These are phyloP conservation scores for Lipomyces oligophaga DNA, from an alignment of 805 yeast species.

Conservation along the genomic window DNA sequence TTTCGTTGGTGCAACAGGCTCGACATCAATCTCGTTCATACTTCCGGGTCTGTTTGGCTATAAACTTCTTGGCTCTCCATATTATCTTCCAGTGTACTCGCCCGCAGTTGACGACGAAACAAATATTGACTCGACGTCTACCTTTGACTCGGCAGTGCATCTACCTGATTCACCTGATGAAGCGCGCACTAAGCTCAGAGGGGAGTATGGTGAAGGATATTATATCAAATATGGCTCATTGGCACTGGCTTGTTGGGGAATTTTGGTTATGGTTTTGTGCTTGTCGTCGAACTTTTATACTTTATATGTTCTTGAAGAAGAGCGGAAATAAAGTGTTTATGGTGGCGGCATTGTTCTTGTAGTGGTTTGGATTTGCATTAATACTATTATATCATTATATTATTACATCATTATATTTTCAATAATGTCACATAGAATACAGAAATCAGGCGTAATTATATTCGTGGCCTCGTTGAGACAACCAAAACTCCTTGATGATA, in stretches of 20 bases:
- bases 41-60: constrained; percentile 86
- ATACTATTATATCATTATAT: not conserved
- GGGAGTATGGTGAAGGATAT: constrained; percentile 18
- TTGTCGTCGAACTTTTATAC: constrained; percentile 38
- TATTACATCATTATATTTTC: not conserved
- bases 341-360: not conserved
- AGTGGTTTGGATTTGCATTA: not conserved
- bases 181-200: constrained; percentile 4
- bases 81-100: constrained; percentile 20
- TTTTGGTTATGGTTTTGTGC: constrained; percentile 66
- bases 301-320: constrained; percentile 9
- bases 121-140: constrained; percentile 7
- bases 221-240: constrained; percentile 49
- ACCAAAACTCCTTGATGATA: constrained; percentile 30
- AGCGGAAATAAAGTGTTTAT: no score
- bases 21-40: constrained; percentile 85
- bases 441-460: constrained; percentile 20
- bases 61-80: constrained; percentile 52
- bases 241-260: constrained; percentile 62
- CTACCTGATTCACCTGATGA: constrained; percentile 2
- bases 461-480: constrained; percentile 22
- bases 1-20: constrained; percentile 88
- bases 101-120: constrained; percentile 14
- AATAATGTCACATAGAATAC: not conserved
- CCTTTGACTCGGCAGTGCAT: constrained; percentile 5